Base-by-base conservation (phyloP, 192 early-diverging fungal genomes). In the Lunasporangiospora selenospora region DNA sequence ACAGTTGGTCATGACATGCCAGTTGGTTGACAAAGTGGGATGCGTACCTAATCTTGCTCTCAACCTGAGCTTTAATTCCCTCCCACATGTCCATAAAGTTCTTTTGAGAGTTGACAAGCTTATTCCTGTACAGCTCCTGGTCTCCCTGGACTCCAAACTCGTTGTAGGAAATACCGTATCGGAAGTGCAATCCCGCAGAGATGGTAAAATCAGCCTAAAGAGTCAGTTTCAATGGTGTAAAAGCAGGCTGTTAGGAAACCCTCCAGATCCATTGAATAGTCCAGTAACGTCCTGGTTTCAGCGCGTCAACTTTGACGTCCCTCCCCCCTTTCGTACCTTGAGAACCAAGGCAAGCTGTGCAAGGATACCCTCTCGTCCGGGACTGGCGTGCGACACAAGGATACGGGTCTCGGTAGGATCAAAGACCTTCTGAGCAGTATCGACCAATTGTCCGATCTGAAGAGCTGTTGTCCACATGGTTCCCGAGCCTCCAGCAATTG, bases 401-500 rank as follows among this genome's bases (percentile, higher is more conserved):
- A 87, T 60, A 34, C 85, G 76, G 0, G 85, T 87, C 58, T 87
- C 85, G 23, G 81, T 73, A 18, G 73, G 43, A 62, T 84, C 83
- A 79, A 79, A 84, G 9, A 81, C 73, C 31, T 63, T 76, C 39
- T 83, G 77, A 7, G 85, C 80, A 4, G 81, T 81, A 31, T 87
- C 85, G 16, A 87, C 81, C 43, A 87, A 65, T 59, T 87, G 80
- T 55, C 85, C 85, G 36, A 87, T 84, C 57, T 87, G 85, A 23
- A 87, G 51, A 15, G 81, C 77, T 8, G 85, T 87, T 12, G 85
- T 87, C 85, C 85, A 87, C 85, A 87, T 87, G 24, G 80, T 84
- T 19, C 85, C 85, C 23, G 75, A 59, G 23, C 85, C 85, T 19
- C 85, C 85, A 37, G 85, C 85, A 59, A 87, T 87, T 3, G 85